A percentile compares a stretch with the other conserved stretches of the same genome.
These are phyloP conservation scores for Nowakowskiella sp. DNA, from an alignment of 192 early-diverging fungal species.

Conservation along the genomic window DNA sequence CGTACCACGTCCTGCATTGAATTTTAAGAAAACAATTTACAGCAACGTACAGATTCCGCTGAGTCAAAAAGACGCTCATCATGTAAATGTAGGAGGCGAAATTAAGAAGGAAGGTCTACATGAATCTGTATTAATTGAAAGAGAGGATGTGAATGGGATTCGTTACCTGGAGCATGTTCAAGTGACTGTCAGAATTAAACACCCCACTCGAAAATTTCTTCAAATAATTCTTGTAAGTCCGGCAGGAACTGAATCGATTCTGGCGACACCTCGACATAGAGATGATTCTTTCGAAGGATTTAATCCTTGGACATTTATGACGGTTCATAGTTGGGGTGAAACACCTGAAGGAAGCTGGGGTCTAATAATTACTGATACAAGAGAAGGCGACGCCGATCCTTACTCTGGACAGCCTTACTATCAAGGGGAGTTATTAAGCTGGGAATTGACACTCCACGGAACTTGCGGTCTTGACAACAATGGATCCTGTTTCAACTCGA, in stretches of 20 bases:
- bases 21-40: constrained; percentile 26
- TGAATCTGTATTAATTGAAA: constrained; percentile 28
- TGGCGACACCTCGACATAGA: constrained; percentile 31
- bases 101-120: constrained; percentile 14
- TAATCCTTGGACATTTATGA: constrained; percentile 50
- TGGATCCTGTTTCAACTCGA: too few relatives aligned
- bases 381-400: constrained; percentile 11
- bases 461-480: too few relatives aligned
- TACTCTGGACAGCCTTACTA: not conserved
- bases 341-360: constrained; percentile 33
- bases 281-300: constrained; percentile 34
- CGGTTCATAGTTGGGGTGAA: constrained; percentile 44
- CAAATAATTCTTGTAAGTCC: constrained; percentile 32
- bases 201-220: constrained; percentile 35
- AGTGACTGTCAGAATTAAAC: constrained; percentile 68
- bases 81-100: constrained; percentile 1
- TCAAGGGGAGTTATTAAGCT: constrained; percentile 18
- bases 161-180: constrained; percentile 76
- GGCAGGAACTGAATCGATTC: constrained; percentile 28
- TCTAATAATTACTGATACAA: constrained; percentile 23
- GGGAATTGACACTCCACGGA: constrained; percentile 17
- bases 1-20: constrained; percentile 54
- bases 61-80: not conserved
- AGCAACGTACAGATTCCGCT: constrained; percentile 40
- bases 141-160: constrained; percentile 38